These are phyloP conservation scores for Candida suzukii DNA, from an alignment of 805 yeast genomes.

Conservation along the genomic window DNA sequence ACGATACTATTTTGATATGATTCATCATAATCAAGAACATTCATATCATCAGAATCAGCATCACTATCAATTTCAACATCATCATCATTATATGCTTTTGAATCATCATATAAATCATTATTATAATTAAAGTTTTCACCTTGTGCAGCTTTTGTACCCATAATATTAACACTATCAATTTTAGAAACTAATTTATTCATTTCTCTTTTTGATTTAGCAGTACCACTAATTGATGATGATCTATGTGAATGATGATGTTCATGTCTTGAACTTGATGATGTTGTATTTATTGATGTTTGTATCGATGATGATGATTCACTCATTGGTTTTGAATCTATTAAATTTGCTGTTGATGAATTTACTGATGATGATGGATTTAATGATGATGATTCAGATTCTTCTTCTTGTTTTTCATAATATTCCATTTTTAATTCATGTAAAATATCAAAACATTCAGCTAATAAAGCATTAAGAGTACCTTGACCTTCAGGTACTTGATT, in stretches of 20 bases:
- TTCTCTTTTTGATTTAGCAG: too few species aligned
- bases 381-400: constrained; percentile 11
- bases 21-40: neutral
- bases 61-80: constrained; percentile 10
- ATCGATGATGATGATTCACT: too few species aligned
- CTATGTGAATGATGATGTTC: too few species aligned
- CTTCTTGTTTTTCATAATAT: constrained; percentile 49
- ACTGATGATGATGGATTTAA: too few species aligned
- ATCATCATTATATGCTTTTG: neutral
- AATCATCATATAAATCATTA: constrained; percentile 22
- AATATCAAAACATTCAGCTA: constrained; percentile 93
- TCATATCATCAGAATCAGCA: constrained; percentile 5
- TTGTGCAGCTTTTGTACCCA: constrained; percentile 30
- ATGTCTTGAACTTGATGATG: constrained; percentile 2
- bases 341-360: too few species aligned
- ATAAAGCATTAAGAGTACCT: constrained; percentile 83
- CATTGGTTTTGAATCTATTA: too few species aligned
- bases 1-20: constrained; percentile 1
- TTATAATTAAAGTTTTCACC: constrained; percentile 27
- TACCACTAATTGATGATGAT: constrained; percentile 14
- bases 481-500: constrained; percentile 96
- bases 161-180: constrained; percentile 7
- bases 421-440: constrained; percentile 86
- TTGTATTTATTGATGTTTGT: too few species aligned
- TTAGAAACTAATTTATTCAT: constrained; percentile 16